Evolutionary conservation across 2,329 filamentous ascomycete genomes (phyloP), one percentile per base, ranked within the genome.

Genomic region (Fusarium irregulare): DNA sequence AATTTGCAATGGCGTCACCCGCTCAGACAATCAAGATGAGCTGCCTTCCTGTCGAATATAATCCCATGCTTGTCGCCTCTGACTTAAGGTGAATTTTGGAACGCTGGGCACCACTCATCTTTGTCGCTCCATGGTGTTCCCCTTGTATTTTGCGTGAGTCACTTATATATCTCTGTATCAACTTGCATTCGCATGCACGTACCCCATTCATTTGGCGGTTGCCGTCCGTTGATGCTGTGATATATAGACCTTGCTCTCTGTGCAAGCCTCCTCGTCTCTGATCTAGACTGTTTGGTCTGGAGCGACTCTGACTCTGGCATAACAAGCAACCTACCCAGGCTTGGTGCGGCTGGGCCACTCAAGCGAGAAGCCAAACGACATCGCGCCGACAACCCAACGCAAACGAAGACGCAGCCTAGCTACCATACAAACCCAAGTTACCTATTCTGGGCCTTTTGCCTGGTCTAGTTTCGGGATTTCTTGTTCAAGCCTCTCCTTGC

Each of bases 171-270:
- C 63, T 68, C 55, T 48, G 46, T 48, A 49, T 63, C 54, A 58
- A 57, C 56, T 46, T 59, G 66, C 60, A 66, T 25, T 46, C 60
- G 66, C 60, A 66, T n/a, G n/a, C 49, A 21, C 64, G 11, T 34
- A 21, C 64, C 68, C 71, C 75, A 76, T 74, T 76, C 63, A 70
- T 57, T 76, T 77, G 73, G 74, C 34, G 65, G 71, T 50, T 66
- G 64, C 51, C 53, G 50, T 53, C 51, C 51, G 47, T 63, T 48
- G 58, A 67, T 56, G 62, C 60, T 56, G 62, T 75, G 64, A 64
- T 64, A 59, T 64, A 40, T 23, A 21, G 51, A 40, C 13, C 55
- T 57, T 60, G 14, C 44, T 57, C 67, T 55, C 46, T 68, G 64
- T 57, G 60, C 64, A 70, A 71, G 64, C 57, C 51, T 10, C 37